Percentiles rank a stretch among this genome's conserved stretches.
These are phyloP conservation scores for Metschnikowia baotianmanensis DNA, from an alignment of 805 yeast species.

Conservation along the genomic window DNA sequence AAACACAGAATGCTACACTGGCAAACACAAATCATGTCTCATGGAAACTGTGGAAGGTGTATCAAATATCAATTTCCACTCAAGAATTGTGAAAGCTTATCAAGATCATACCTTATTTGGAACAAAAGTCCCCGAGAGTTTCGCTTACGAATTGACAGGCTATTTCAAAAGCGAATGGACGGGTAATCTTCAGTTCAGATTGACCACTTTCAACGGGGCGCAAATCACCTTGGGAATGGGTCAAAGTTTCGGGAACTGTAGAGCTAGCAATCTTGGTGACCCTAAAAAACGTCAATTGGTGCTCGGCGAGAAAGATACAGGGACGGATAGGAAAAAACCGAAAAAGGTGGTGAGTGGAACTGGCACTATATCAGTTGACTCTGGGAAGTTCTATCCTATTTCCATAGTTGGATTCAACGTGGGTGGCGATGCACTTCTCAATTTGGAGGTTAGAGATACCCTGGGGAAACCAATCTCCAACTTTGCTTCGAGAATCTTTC, in stretches of 20 bases:
- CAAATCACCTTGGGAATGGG: neutral
- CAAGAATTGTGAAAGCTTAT: neutral
- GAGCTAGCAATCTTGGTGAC: neutral
- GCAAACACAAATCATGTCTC: neutral
- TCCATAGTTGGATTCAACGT: neutral
- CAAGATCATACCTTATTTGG: neutral
- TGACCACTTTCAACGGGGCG: neutral
- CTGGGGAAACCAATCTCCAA: too few species aligned
- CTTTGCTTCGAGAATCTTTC: too few species aligned
- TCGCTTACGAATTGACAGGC: neutral
- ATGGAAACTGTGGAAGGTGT: neutral
- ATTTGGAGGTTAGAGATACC: neutral
- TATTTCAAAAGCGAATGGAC: neutral
- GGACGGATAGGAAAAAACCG: neutral
- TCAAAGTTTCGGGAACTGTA: neutral
- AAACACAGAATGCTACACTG: too few species aligned
- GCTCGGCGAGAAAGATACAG: neutral
- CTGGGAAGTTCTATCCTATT: neutral
- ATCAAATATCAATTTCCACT: neutral
- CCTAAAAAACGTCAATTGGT: neutral
- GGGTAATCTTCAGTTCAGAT: neutral
- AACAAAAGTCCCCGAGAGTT: neutral
- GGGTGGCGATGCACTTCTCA: neutral
- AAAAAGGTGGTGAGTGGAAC: neutral
- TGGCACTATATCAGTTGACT: neutral